These are phyloP conservation scores for Hypoxylon sp. DNA, from an alignment of 2,329 filamentous ascomycete genomes.

Conservation along the genomic window DNA sequence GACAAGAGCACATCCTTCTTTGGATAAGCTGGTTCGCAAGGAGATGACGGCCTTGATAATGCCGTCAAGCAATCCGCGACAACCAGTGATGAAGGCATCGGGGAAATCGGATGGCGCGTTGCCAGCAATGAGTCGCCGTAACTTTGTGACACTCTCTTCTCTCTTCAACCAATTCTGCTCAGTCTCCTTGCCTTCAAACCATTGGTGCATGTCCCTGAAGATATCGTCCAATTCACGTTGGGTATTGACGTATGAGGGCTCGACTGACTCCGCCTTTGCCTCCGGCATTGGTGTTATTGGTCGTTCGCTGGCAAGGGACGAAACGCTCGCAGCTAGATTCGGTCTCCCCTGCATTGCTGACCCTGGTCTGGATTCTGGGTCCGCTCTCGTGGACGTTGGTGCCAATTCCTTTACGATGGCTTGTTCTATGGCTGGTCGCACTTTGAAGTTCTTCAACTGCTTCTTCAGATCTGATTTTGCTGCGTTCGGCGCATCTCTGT, in stretches of 20 bases:
- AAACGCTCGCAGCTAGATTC: constrained; percentile 66
- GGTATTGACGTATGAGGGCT: constrained; percentile 87
- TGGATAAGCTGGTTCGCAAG: constrained; percentile 89
- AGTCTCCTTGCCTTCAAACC: constrained; percentile 89
- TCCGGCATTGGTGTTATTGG: constrained; percentile 75
- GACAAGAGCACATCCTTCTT: constrained; percentile 85
- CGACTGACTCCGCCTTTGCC: constrained; percentile 76
- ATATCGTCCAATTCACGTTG: constrained; percentile 89
- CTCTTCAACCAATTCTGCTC: constrained; percentile 93
- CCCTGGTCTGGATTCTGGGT: constrained; percentile 59
- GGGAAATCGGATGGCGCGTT: constrained; percentile 86
- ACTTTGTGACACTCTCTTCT: constrained; percentile 82
- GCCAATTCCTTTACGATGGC: constrained; percentile 83
- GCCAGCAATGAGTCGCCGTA: constrained; percentile 84
- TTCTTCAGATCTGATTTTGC: constrained; percentile 92
- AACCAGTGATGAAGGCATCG: constrained; percentile 76
- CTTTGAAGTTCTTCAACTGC: constrained; percentile 86
- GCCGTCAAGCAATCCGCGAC: constrained; percentile 85
- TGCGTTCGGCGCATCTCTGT: constrained; percentile 80
- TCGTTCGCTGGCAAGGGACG: constrained; percentile 65
- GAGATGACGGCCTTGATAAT: constrained; percentile 89
- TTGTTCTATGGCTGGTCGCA: constrained; percentile 86
- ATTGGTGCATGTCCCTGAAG: constrained; percentile 82
- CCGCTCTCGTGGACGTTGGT: constrained; percentile 60
- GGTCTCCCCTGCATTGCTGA: constrained; percentile 57